Base-by-base conservation (phyloP, 371 early-diverging fungal species). In the Quaeritorhiza haematococci region DNA sequence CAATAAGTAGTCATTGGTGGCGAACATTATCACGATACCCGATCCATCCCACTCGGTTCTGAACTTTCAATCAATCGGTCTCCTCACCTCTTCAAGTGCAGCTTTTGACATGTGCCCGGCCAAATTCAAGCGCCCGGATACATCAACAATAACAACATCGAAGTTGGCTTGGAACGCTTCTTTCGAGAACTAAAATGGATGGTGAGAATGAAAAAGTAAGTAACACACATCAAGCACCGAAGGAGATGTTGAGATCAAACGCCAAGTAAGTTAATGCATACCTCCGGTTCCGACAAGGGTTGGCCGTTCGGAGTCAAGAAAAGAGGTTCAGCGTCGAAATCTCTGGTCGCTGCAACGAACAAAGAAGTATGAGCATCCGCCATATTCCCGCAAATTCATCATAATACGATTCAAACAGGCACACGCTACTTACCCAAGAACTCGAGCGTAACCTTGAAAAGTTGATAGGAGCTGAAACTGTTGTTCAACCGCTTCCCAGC, bases 61-160 rank as follows among this genome's bases (percentile, higher is more conserved):
- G n/a, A n/a, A n/a, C n/a, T n/a, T n/a, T n/a, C n/a, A n/a, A n/a
- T n/a, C n/a, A n/a, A 24, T 4, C n/a, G n/a, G n/a, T n/a, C n/a
- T n/a, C 38, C 56, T 47, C 61, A 79, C 74, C 32, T 84, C 79
- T 41, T 79, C 80, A 41, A 89, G 55, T 7, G 73, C 76, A 26
- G 83, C 75, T 8, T 63, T 62, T 42, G 84, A 74, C 57, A 90
- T 67, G 29, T 70, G 65, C 15, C 86, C 83, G 17, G 88, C 84
- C 54, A 96, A 55, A 67, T 96, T 96, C 49, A 92, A 67, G 3
- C 72, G 72, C 38, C 91, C 92, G 13, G 89, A 77, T 7, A 90
- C 84, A 66, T 94, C 96, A 0, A 93, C 88, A 50, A 94, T 78
- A 1, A 86, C 88, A 1, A 88, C 82, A 28, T 90, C 90, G 67